Percentiles rank a stretch among this genome's conserved stretches.
These are phyloP conservation scores for Fomitopsis pulvina DNA, from an alignment of 768 basidiomycete genomes.

Conservation along the genomic window DNA sequence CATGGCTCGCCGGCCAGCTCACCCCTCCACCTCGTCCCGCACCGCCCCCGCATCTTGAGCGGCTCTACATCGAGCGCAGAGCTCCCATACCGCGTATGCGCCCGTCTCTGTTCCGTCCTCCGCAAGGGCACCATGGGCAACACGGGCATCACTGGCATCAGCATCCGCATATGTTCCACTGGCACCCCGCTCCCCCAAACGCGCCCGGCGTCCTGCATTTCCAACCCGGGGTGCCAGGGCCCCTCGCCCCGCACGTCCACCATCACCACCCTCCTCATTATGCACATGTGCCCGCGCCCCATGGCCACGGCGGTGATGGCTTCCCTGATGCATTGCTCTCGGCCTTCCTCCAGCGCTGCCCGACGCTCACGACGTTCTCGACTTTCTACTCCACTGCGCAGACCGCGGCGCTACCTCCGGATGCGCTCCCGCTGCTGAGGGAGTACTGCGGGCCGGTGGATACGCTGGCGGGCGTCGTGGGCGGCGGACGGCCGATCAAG, in stretches of 20 bases:
- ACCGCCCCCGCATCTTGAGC: conserved; percentile 17
- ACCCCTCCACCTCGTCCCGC: background rate
- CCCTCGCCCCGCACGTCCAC: conserved; percentile 2
- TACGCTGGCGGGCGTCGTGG: conserved; percentile 4
- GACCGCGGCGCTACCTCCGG: conserved; percentile 6
- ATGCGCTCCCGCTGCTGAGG: conserved; percentile 6
- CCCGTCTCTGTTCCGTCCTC: too few relatives aligned
- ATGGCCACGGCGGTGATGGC: conserved; percentile 6
- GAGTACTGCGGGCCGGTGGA: conserved; percentile 4
- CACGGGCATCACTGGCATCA: too few relatives aligned
- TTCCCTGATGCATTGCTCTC: conserved; percentile 17
- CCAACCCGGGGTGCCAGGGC: background rate
- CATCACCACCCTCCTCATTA: background rate
- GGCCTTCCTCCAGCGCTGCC: conserved; percentile 11
- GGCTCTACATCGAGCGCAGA: conserved; percentile 19
- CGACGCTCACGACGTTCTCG: conserved; percentile 9
- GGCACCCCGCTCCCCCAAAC: background rate
- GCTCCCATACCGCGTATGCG: too few relatives aligned
- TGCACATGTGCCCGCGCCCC: conserved; percentile 6
- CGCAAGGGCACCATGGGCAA: too few relatives aligned
- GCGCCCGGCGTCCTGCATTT: background rate
- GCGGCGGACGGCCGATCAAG: conserved; percentile 2
- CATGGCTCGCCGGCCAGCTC: background rate
- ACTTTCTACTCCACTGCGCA: conserved; percentile 8
- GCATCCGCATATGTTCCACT: too few relatives aligned